Base-by-base conservation (phyloP, 768 basidiomycete genomes). In the Calocera viscosa region DNA sequence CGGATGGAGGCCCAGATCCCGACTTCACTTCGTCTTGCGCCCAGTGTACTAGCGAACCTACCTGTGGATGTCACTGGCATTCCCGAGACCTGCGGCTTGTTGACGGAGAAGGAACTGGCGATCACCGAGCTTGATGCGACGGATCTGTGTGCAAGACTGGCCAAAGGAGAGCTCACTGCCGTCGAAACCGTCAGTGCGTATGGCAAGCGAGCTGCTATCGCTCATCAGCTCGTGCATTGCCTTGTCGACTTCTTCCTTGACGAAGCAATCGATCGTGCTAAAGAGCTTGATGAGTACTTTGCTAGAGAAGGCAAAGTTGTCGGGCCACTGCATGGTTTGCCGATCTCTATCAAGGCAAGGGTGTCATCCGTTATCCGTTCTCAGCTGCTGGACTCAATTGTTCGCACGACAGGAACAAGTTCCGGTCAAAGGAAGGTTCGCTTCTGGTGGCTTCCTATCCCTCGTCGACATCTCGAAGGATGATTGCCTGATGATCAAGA, bases 161-260 rank as follows among this genome's bases (percentile, higher is more conserved):
- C 53, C 8, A 17, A 14, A 26, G 24, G 53, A 8, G 53, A 63
- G 30, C 53, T 63, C 5, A 65, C 64, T 22, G 64, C 64, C 10
- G 43, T 47, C 8, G 19, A 47, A 19, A 24, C 43, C 43, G 43
- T 47, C 43, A 47, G 8, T 19, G 43, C 43, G 5, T 47, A 47
- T 19, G 24, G 16, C 43, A 47, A 47, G 19, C 43, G 43, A 3
- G 43, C 43, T 19, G 43, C 43, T 3, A 47, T 47, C 19, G 43
- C 43, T 17, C 43, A 47, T 47, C 43, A 47, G 19, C 43, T 47
- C 43, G 43, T 47, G 24, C 43, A 91, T 70, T 91, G 91, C 72
- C 73, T 92, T 38, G 91, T 89, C 0, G 90, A 91, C 74, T 84
- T 90, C 22, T 90, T 89, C 71, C 81, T 90, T 64, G 86, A 91